These are phyloP conservation scores for Salix viminalis DNA, from an alignment of 345 rosid species.

Conservation along the genomic window DNA sequence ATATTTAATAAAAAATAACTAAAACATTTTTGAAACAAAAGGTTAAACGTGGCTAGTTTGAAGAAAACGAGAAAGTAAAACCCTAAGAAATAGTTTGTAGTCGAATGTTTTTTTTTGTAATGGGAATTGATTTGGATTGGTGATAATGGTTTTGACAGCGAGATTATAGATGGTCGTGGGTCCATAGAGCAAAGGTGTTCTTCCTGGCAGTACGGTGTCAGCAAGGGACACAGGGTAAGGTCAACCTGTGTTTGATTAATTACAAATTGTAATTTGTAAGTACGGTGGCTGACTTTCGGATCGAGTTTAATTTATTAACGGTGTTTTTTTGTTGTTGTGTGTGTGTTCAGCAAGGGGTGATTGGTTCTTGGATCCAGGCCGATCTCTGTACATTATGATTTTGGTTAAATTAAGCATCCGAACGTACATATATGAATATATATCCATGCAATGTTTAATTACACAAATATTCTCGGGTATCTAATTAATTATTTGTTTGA, in stretches of 20 bases:
- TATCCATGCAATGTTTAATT: no score
- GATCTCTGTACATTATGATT: background rate
- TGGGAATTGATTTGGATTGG: background rate
- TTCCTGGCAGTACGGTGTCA: background rate
- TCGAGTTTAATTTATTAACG: background rate
- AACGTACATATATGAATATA: background rate
- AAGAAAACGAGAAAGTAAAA: background rate
- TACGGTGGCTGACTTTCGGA: no score
- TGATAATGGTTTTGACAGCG: background rate
- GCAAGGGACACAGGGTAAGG: background rate
- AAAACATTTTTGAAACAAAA: no score
- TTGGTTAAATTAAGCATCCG: background rate
- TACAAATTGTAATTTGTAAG: background rate
- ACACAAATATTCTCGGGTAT: no score
- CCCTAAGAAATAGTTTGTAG: background rate
- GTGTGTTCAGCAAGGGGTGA: no score
- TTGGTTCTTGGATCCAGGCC: background rate
- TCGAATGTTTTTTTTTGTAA: background rate
- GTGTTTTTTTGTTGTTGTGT: background rate
- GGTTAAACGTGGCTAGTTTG: background rate
- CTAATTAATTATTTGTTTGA: no score
- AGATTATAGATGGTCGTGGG: background rate
- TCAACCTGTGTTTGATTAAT: background rate
- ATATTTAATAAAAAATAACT: no score
- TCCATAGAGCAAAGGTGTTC: background rate